These are phyloP conservation scores for Pichia sp. DNA, from an alignment of 1,139 yeast genomes.

Conservation along the genomic window DNA sequence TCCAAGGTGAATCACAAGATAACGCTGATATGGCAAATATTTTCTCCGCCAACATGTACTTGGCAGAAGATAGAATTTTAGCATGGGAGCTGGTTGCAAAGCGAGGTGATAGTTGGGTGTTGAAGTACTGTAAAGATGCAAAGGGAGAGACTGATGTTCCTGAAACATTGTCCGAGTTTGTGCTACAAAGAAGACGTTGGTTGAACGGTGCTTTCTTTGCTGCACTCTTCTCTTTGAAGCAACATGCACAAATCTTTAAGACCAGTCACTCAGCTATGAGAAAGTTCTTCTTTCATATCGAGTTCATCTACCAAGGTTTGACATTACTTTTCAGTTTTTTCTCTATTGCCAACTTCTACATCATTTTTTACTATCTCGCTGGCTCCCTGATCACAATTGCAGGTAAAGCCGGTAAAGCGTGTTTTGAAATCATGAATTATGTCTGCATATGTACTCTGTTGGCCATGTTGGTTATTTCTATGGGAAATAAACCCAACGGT, in stretches of 20 bases:
- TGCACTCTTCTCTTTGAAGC: conserved; percentile 78
- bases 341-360: conserved; percentile 75
- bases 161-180: conserved; percentile 79
- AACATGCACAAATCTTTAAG: conserved; percentile 71
- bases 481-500: conserved; percentile 94
- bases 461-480: conserved; percentile 79
- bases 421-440: conserved; percentile 80
- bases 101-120: conserved; percentile 78
- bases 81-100: conserved; percentile 98
- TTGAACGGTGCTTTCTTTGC: conserved; percentile 97
- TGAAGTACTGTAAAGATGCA: conserved; percentile 87
- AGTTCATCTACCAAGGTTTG: conserved; percentile 74
- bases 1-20: conserved; percentile 63
- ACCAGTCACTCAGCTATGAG: conserved; percentile 77
- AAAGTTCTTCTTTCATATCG: conserved; percentile 73
- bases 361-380: conserved; percentile 87
- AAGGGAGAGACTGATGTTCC: conserved; percentile 98
- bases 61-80: conserved; percentile 93
- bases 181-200: conserved; percentile 97
- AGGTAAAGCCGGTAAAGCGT: conserved; percentile 64
- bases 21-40: conserved; percentile 57
- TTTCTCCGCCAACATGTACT: conserved; percentile 93
- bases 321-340: conserved; percentile 79
- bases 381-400: conserved; percentile 70
- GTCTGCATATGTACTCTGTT: conserved; percentile 71